Base-by-base conservation (phyloP, 176 grass and related monocot genomes). In the Avena atlantica region DNA sequence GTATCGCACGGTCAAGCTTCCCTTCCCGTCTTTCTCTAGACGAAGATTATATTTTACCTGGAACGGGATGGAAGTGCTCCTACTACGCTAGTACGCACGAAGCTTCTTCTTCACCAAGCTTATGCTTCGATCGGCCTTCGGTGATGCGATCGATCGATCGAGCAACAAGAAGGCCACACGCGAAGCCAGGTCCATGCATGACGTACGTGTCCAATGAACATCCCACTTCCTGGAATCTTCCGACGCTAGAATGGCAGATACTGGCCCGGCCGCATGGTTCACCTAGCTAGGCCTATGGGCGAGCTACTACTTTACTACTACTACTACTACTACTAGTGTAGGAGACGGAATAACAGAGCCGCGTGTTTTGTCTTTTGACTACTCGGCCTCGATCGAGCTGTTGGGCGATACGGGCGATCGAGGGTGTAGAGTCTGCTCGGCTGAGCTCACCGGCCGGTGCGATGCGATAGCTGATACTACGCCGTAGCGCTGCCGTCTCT, bases 401-500 rank as follows among this genome's bases (percentile, higher is more conserved):
- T 1, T 9, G 20, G 9, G 20, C 31, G 3, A 73, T 17, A 44
- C 9, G 44, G 31, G 5, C n/a, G 71, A 75, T 4, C 37, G 37
- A 40, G 37, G 5, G 37, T 21, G 13, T 52, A 11, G 20, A 9
- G 23, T 82, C 61, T 8, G 51, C 37, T n/a, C 16, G 17, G 34
- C 64, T 74, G 74, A 87, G 34, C 31, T 83, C 37, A 66, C 84
- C 55, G 24, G 78, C 56, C 45, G 21, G 3, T 3, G 31, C 31
- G 31, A 31, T 31, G 31, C 31, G 12, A 25, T 68, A 2, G 4
- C 20, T 17, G 65, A 56, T 24, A 29, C 42, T 24, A 29, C 42
- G 31, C 19, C 17, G 15, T 62, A 70, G 62, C 44, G 56, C 79
- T 55, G 84, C 73, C 9, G 17, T 84, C 59, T 79, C 65, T 84